Base-by-base conservation (phyloP, 176 grass and related monocot genomes). In the Chrysopogon serrulatus region DNA sequence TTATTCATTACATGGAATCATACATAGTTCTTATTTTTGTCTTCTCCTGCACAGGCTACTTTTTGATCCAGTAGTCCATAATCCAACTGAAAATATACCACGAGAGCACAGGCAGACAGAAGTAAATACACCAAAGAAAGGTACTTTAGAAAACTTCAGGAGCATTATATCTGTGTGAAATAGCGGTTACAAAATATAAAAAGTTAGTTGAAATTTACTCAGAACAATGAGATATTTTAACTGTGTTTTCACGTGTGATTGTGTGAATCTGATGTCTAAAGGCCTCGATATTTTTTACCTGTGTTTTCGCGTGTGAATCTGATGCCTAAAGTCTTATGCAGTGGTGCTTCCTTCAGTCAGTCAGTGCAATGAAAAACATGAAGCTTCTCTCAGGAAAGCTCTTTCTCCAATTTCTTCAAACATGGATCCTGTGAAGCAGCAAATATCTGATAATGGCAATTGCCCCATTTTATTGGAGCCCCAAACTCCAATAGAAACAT, bases 331-430 rank as follows among this genome's bases (percentile, higher is more conserved):
- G 8, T 53, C 16, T 85, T 81, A 43, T 87, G 74, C 79, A 77
- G 69, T 56, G 36, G 48, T 79, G 56, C 77, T 78, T 75, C 32
- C 87, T 80, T 74, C 35, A 54, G 81, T 80, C 68, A 83, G 65
- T 66, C 88, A 81, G 44, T 86, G 68, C 75, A 60, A 89, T 66
- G 87, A 92, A 44, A 92, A 91, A 19, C 49, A 48, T 69, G 90
- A 74, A 89, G 84, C 87, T 37, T 84, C 87, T 80, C 31, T 69
- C n/a, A 87, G 96, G 82, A 99, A 90, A 87, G 91, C 76, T 45
- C 88, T 94, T 43, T 96, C 87, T 4, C 93, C 96, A 18, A 89
- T 99, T 85, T 87, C 96, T 43, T 86, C 93, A 69, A 94, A 96
- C 60, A 54, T 53, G 40, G 71, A 68, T 60, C 21, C 68, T 71